phyloP scores from a whole-genome alignment of 176 grass and related monocot species.

The Panicum miliaceum region DNA sequence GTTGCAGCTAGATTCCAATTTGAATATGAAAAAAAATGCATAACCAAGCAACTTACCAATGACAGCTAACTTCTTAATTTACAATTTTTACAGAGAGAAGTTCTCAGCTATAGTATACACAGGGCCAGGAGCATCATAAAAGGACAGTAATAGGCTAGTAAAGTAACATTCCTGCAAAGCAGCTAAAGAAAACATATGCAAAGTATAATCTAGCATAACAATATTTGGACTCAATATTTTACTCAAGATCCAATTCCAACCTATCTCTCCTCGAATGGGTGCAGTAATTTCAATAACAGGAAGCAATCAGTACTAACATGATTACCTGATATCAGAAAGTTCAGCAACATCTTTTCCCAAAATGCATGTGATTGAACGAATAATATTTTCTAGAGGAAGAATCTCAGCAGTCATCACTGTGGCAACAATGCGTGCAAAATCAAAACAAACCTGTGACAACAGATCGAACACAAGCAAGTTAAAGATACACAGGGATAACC shows the following conservation, averaged over 20 bases:
- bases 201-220: conserved; percentile 12
- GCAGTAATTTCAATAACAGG: conserved; percentile 1
- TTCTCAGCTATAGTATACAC: neutral
- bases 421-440: conserved; percentile 80
- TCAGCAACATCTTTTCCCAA: conserved; percentile 54
- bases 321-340: conserved; percentile 63
- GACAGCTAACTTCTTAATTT: neutral
- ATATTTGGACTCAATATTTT: conserved; percentile 20
- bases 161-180: neutral
- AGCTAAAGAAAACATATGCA: conserved; percentile 13
- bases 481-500: conserved; percentile 17
- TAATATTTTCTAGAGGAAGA: conserved; percentile 73
- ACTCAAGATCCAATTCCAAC: neutral
- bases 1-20: neutral
- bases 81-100: conserved; percentile 15
- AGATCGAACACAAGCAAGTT: conserved; percentile 30
- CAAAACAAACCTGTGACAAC: conserved; percentile 82
- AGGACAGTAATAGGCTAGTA: neutral
- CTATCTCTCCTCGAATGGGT: neutral
- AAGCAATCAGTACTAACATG: conserved; percentile 14
- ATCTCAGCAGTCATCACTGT: conserved; percentile 70
- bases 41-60: neutral
- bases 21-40: no score
- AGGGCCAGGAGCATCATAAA: neutral
- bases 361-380: conserved; percentile 75